Evolutionary conservation across 106 monocot species (phyloP).

Genomic region (Dendrobium huoshanense): DNA sequence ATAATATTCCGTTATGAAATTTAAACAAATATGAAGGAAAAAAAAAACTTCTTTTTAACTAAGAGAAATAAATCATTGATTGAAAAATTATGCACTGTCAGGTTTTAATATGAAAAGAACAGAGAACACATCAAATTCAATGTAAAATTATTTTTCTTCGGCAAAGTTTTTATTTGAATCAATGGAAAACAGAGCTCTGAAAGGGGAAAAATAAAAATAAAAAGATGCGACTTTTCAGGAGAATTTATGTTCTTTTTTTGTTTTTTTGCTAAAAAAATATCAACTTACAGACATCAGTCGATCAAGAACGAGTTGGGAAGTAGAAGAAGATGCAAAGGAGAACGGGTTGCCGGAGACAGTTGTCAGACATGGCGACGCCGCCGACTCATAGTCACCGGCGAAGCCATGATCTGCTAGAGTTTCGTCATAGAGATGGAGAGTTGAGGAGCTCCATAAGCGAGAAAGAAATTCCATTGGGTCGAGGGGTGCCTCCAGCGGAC

Average conservation of each 20-base stretch:
- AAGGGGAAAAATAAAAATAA: not conserved
- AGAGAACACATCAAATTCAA: no score
- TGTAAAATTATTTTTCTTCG: no score
- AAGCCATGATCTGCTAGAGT: conserved; percentile 28
- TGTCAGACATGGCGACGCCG: conserved; percentile 1
- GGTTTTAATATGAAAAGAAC: no score
- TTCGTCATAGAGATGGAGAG: not conserved
- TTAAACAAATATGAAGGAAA: not conserved
- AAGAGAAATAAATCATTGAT: no score
- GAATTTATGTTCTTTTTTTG: not conserved
- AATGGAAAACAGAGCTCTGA: not conserved
- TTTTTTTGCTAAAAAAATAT: not conserved
- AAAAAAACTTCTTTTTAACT: not conserved
- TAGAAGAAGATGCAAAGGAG: conserved; percentile 66
- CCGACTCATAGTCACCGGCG: conserved; percentile 6
- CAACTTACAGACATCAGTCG: conserved; percentile 72
- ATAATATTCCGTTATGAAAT: not conserved
- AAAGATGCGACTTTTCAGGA: not conserved
- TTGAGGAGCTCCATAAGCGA: conserved; percentile 46
- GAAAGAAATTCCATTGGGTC: conserved; percentile 89
- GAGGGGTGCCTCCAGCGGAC: not conserved
- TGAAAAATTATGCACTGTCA: no score
- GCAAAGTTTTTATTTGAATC: not conserved
- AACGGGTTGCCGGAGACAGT: conserved; percentile 39
- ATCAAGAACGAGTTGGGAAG: conserved; percentile 85